Evolutionary conservation across 2,329 filamentous ascomycete genomes (phyloP).

Genomic region (Beauveria sp.): DNA sequence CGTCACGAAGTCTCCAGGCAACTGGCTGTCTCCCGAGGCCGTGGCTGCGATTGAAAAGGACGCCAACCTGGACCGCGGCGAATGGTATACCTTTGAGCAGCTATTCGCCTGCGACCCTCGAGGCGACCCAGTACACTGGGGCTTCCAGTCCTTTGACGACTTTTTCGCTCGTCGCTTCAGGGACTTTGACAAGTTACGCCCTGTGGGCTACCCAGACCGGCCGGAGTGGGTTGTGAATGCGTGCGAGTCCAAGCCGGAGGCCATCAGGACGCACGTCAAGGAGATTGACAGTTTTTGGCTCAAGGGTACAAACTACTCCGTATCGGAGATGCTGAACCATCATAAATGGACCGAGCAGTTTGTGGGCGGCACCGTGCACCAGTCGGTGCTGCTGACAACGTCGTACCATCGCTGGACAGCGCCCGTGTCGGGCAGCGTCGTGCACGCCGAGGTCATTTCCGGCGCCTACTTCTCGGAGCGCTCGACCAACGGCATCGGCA

Average conservation of each 20-base stretch:
- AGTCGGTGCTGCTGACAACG: conserved; percentile 56
- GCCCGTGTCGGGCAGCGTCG: conserved; percentile 51
- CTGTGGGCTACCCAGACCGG: conserved; percentile 39
- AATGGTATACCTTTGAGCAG: conserved; percentile 13
- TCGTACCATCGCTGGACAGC: conserved; percentile 64
- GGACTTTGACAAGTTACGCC: conserved; percentile 35
- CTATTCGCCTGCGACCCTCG: conserved; percentile 17
- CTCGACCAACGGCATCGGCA: conserved; percentile 9
- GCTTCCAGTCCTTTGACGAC: conserved; percentile 55
- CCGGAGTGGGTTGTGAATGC: conserved; percentile 40
- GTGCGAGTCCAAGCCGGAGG: conserved; percentile 52
- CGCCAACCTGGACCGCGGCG: conserved; percentile 12
- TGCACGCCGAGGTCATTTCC: conserved; percentile 42
- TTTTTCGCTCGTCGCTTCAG: conserved; percentile 54
- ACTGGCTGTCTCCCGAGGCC: conserved; percentile 17
- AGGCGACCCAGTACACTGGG: conserved; percentile 20
- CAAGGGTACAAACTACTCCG: conserved; percentile 56
- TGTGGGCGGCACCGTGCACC: conserved; percentile 55
- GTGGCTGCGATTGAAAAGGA: conserved; percentile 14
- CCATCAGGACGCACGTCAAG: conserved; percentile 38
- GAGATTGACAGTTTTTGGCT: conserved; percentile 56
- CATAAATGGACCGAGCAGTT: conserved; percentile 43
- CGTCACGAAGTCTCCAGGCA: conserved; percentile 6
- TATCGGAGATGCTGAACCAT: conserved; percentile 50
- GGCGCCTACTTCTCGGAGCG: conserved; percentile 58